phyloP scores from a whole-genome alignment of 169 alveolate species.

The Babesia gibsoni region DNA sequence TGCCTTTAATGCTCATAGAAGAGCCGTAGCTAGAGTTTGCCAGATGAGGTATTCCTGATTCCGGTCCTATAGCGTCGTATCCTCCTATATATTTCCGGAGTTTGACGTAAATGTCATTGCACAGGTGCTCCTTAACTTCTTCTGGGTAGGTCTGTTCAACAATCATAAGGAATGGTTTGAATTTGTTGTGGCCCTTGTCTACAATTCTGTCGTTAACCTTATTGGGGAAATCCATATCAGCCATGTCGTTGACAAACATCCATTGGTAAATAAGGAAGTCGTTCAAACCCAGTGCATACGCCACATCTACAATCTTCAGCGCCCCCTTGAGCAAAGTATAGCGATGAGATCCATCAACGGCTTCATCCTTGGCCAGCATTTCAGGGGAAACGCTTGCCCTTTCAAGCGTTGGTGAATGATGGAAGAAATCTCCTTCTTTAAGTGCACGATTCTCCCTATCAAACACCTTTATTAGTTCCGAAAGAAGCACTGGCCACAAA shows the following conservation, averaged over 20 bases:
- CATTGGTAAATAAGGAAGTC: conserved; percentile 64
- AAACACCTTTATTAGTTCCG: conserved; percentile 63
- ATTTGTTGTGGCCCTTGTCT: conserved; percentile 18
- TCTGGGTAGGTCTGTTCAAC: conserved; percentile 54
- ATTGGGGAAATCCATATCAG: conserved; percentile 22
- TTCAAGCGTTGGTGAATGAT: not conserved
- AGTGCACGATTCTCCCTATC: conserved; percentile 29
- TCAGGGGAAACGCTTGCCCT: not conserved
- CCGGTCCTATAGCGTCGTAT: not conserved
- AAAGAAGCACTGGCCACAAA: conserved; percentile 62
- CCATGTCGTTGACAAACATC: conserved; percentile 60
- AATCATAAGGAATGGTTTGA: conserved; percentile 62
- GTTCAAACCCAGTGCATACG: conserved; percentile 51
- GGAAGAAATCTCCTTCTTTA: not conserved
- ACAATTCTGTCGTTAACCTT: not conserved
- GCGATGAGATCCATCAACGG: not conserved
- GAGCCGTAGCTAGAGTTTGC: too few relatives aligned
- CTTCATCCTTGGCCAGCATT: not conserved
- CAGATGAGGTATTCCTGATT: not conserved
- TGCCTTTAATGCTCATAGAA: not conserved
- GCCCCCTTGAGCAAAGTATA: conserved; percentile 45
- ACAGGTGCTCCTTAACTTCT: conserved; percentile 30
- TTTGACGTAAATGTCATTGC: conserved; percentile 17
- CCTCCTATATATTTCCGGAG: not conserved
- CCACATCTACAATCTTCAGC: conserved; percentile 57